Percentiles rank a stretch among this genome's conserved stretches.
These are phyloP conservation scores for Acmispon strigosus DNA, from an alignment of 306 rosid genomes.

Conservation along the genomic window DNA sequence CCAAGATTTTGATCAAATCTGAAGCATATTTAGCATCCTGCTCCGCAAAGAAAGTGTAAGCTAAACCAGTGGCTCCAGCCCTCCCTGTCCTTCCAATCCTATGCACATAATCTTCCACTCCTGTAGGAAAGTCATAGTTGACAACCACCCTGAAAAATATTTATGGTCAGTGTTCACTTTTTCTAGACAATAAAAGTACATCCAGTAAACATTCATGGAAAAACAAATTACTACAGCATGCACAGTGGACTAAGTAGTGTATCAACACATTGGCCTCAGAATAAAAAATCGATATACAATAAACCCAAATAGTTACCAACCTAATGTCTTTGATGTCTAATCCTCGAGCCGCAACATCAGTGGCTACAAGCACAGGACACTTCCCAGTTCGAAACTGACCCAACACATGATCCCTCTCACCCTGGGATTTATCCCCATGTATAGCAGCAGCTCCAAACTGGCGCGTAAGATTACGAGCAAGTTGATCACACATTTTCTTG, in stretches of 20 bases:
- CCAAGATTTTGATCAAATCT: constrained; percentile 89
- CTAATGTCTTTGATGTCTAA: constrained; percentile 93
- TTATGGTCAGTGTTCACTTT: background rate
- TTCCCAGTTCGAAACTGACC: constrained; percentile 78
- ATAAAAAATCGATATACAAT: background rate
- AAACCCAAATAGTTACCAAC: constrained; percentile 29
- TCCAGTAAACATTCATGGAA: background rate
- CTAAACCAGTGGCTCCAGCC: constrained; percentile 96
- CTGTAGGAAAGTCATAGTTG: constrained; percentile 96
- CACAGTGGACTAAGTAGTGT: background rate
- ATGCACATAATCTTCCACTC: constrained; percentile 99
- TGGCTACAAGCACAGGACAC: constrained; percentile 95
- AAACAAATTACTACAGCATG: background rate
- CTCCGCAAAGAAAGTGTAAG: constrained; percentile 88
- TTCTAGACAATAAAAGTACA: background rate
- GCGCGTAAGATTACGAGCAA: constrained; percentile 84
- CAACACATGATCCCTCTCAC: constrained; percentile 89
- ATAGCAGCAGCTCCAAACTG: constrained; percentile 97
- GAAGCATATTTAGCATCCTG: constrained; percentile 92
- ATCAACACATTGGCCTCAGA: background rate
- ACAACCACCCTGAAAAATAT: constrained; percentile 68
- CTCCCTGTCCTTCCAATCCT: constrained; percentile 99
- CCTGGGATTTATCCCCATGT: constrained; percentile 98
- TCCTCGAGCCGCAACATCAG: constrained; percentile 99
- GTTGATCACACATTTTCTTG: constrained; percentile 99